A percentile compares a stretch with the other conserved stretches of the same genome.
These are phyloP conservation scores for Fraxinus floribunda DNA, from an alignment of 305 asterid genomes.

Conservation along the genomic window DNA sequence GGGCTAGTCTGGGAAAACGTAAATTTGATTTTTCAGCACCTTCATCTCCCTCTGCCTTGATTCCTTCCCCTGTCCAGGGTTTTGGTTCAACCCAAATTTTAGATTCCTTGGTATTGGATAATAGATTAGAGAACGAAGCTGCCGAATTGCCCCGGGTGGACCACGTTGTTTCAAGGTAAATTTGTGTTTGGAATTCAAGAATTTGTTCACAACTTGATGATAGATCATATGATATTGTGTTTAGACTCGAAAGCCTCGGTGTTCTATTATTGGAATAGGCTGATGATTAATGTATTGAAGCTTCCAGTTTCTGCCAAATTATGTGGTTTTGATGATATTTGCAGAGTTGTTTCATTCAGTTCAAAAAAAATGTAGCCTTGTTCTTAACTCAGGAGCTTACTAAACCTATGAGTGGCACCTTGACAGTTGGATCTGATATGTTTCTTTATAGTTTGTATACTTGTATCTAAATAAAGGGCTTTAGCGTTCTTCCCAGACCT, in stretches of 20 bases:
- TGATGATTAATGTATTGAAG: not conserved
- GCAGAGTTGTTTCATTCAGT: not conserved
- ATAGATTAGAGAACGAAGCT: conserved; percentile 36
- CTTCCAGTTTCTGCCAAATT: not conserved
- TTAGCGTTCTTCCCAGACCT: not conserved
- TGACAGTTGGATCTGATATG: not conserved
- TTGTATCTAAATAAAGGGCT: not conserved
- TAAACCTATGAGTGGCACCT: not conserved
- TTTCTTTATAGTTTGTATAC: not conserved
- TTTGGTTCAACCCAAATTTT: conserved; percentile 29
- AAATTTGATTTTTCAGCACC: conserved; percentile 61
- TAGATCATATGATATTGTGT: not conserved
- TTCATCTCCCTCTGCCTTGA: conserved; percentile 44
- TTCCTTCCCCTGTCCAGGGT: conserved; percentile 25
- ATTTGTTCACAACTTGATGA: not conserved
- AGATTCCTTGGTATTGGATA: conserved; percentile 27
- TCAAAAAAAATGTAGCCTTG: not conserved
- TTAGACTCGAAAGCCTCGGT: not conserved
- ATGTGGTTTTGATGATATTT: conserved; percentile 15
- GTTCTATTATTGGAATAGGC: not conserved
- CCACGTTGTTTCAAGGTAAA: conserved; percentile 44
- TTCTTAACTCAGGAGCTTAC: not conserved
- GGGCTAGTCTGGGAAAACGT: conserved; percentile 56
- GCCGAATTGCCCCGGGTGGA: too few species aligned
- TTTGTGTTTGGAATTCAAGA: conserved; percentile 8